phyloP scores from a whole-genome alignment of 352 stramenopile species.

The Elongisporangium undulatum region DNA sequence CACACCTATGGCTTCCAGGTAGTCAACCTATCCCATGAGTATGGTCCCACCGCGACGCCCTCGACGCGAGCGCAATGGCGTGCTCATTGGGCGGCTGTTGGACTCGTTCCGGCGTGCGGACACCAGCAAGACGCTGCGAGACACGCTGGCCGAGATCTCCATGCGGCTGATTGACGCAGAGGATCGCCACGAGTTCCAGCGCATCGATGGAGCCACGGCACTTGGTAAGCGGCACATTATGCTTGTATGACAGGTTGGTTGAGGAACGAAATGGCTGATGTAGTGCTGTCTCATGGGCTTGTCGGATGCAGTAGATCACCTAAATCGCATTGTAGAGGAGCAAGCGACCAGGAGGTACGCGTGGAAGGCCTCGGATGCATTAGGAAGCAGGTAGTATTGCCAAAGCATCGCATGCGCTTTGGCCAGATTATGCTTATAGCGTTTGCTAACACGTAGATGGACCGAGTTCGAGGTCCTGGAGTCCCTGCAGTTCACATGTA shows the following conservation, averaged over 20 bases:
- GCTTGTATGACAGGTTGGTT: background rate
- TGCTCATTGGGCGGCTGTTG: background rate
- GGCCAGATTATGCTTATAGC: background rate
- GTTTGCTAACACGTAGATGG: conserved; percentile 22
- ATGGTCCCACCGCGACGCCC: background rate
- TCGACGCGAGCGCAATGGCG: background rate
- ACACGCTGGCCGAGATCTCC: conserved; percentile 48
- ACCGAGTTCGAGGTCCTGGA: conserved; percentile 43
- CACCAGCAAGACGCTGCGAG: conserved; percentile 10
- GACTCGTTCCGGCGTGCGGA: background rate
- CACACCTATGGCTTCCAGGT: background rate
- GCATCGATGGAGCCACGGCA: conserved; percentile 45
- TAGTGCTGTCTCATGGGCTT: background rate
- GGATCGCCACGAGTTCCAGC: conserved; percentile 50
- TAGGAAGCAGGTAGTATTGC: conserved; percentile 20
- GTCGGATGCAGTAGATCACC: conserved; percentile 43
- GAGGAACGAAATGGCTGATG: background rate
- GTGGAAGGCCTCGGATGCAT: conserved; percentile 35
- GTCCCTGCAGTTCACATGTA: conserved; percentile 49
- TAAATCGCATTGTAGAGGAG: conserved; percentile 46
- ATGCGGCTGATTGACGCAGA: conserved; percentile 48
- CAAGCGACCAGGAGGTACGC: conserved; percentile 33
- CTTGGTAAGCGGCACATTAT: conserved; percentile 22
- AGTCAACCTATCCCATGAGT: background rate
- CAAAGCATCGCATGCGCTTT: background rate